Conservation (phyloP, 2,329 filamentous ascomycete genomes). For the Xenoacremonium recifei region DNA sequence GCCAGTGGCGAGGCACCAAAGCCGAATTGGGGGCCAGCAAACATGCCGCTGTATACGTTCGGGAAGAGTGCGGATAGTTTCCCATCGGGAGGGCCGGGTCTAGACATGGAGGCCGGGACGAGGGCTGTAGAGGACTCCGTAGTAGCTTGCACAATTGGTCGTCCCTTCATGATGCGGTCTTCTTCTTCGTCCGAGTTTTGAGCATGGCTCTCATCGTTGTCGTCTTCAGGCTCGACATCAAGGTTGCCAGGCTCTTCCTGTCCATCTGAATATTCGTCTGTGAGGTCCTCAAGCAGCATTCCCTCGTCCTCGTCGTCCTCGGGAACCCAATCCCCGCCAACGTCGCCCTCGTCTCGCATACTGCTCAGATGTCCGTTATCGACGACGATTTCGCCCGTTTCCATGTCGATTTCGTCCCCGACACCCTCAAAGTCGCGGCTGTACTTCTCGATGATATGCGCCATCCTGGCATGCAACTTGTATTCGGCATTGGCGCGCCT, state of each 20-base stretch:
- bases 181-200: conserved; percentile 10
- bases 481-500: conserved; percentile 65
- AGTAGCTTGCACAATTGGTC: neutral
- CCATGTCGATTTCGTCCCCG: conserved; percentile 86
- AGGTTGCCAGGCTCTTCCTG: neutral
- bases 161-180: conserved; percentile 3
- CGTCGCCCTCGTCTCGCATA: conserved; percentile 57
- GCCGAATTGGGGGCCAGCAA: conserved; percentile 3
- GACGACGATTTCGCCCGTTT: conserved; percentile 78
- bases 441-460: conserved; percentile 88
- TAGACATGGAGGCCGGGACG: conserved; percentile 6
- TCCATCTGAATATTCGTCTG: conserved; percentile 18
- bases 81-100: conserved; percentile 4
- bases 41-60: conserved; percentile 15
- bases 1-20: conserved; percentile 10
- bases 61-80: conserved; percentile 10
- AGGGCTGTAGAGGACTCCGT: conserved; percentile 2
- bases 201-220: conserved; percentile 10
- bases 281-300: conserved; percentile 31
- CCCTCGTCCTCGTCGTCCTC: conserved; percentile 37
- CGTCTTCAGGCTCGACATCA: conserved; percentile 11
- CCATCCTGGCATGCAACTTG: conserved; percentile 79
- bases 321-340: conserved; percentile 31
- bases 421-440: conserved; percentile 76
- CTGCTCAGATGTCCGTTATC: conserved; percentile 79